Evolutionary conservation across 768 basidiomycete genomes (phyloP), one percentile per base, ranked within the genome.

Genomic region (Cystobasidium ongulense): DNA sequence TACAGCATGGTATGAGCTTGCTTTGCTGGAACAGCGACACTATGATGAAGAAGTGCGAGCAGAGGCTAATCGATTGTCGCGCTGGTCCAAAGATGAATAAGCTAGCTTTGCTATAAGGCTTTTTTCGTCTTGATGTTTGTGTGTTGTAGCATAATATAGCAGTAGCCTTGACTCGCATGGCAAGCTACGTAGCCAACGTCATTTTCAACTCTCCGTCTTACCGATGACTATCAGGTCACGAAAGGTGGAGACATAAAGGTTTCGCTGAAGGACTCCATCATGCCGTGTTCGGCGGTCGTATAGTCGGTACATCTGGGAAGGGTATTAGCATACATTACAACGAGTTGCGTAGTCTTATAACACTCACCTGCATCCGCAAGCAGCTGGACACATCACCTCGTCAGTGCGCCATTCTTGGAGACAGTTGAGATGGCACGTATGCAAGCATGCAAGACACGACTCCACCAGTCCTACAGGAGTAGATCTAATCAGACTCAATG

Each of bases 1-100:
- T 61, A 88, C 91, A 36, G 89, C 87, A 54, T 88, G 92, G 78
- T 97, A 88, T 86, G 96, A 99, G 82, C 81, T 94, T 71, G 77
- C 80, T 1, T 82, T 88, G 75, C 81, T 88, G 74, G 84, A 90
- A 63, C 83, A 83, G 75, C 80, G 82, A 76, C 83, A 82, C 52
- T 82, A 79, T 82, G 90, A 94, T 81, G 81, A 84, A 78, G 82
- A 83, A 65, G 88, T 96, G 8, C 83, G 90, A 75, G 84, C 83
- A 61, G 88, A 86, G 77, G 92, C 91, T 11, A 76, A 54, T 39
- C 80, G 81, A 76, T 73, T 84, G 27, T 77, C 75, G 23, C 31
- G 29, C 1, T 74, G 63, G 72, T 70, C 68, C 8, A 71, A 71
- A 54, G 68, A 71, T 23, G 65, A 67, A 52, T 67, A 21, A 59